Percentiles rank a stretch among this genome's conserved stretches.
Evolutionary conservation across 2,329 filamentous ascomycete species (phyloP).

Genomic region (Conoideocrella luteorostrata): DNA sequence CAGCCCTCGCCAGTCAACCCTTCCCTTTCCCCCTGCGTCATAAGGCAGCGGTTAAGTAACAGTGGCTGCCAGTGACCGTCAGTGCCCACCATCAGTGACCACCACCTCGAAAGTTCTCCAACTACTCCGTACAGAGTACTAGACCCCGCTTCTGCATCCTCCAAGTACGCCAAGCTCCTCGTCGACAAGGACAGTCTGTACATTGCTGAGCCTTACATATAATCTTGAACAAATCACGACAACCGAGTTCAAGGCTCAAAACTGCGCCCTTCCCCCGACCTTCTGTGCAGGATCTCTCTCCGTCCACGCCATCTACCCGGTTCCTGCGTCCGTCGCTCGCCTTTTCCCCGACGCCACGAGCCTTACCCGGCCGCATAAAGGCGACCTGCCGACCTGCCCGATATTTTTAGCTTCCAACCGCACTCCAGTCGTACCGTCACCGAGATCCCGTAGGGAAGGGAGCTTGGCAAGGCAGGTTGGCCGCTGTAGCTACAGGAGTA

Average conservation of each 20-base stretch:
- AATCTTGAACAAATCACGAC: no score
- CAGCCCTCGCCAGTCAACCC: no score
- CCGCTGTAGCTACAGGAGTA: constrained; percentile 5
- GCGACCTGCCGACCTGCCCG: constrained; percentile 17
- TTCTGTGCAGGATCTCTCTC: no score
- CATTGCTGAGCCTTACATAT: no score
- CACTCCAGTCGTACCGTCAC: neutral
- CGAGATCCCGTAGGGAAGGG: neutral
- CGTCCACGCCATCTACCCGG: no score
- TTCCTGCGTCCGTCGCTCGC: neutral
- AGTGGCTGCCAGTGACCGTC: no score
- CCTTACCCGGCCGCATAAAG: constrained; percentile 22
- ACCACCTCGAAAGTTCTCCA: neutral
- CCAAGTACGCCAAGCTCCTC: neutral
- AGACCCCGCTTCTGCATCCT: neutral
- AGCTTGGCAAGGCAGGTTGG: constrained; percentile 4
- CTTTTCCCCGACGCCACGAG: constrained; percentile 3
- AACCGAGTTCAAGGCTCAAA: no score
- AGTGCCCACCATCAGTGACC: neutral
- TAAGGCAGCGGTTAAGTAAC: no score
- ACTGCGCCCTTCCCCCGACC: no score
- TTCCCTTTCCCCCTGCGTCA: neutral
- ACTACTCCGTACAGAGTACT: no score
- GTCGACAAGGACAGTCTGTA: neutral
- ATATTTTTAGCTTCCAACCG: constrained; percentile 1